Evolutionary conservation across 2,329 filamentous ascomycete species (phyloP), one percentile per base, ranked within the genome.

Genomic region (Ophiostoma perfectum): DNA sequence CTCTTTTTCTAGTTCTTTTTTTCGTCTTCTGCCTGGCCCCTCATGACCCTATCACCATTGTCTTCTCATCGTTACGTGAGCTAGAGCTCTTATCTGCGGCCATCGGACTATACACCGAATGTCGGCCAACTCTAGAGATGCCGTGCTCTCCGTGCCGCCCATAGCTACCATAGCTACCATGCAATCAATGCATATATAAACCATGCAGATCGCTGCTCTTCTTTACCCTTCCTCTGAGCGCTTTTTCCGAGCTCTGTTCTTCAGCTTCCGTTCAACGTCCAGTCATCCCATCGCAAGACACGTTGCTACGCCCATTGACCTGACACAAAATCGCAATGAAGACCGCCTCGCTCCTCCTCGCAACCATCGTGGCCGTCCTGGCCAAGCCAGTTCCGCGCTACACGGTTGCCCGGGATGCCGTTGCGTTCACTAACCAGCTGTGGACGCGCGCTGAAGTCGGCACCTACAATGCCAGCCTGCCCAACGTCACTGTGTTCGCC

Each of bases 401-500:
- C 27, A 9, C 58, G 4, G 60, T 63, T 7, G 60, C 38, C 39
- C 55, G 55, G 36, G 55, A 60, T 12, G 58, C 58, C 38, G 58
- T 62, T 14, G 39, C 27, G 41, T 12, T 14, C 27, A n/a, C 41
- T 49, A 62, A 47, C 14, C 39, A 41, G 18, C 52, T 66, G 38
- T 52, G 41, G 65, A 45, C 49, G 65, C 63, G 63, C n/a, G 62
- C 62, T 41, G 63, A 64, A 8, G 42, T 8, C 16, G 14, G 41
- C 41, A 36, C 63, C n/a, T 64, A 45, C 63, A 67, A 67, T 14
- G 42, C 69, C 69, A 60, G 52, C n/a, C 78, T 85, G 0, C 83
- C 83, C 9, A 86, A 85, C 72, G 77, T 87, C 66, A 86, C 83
- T 69, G 84, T 86, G 70, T 85, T 84, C 71, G 81, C 81, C 5